Percentiles rank a stretch among this genome's conserved stretches.
Evolutionary conservation across 2,329 filamentous ascomycete species (phyloP).

Genomic region (Xylaria sp.): DNA sequence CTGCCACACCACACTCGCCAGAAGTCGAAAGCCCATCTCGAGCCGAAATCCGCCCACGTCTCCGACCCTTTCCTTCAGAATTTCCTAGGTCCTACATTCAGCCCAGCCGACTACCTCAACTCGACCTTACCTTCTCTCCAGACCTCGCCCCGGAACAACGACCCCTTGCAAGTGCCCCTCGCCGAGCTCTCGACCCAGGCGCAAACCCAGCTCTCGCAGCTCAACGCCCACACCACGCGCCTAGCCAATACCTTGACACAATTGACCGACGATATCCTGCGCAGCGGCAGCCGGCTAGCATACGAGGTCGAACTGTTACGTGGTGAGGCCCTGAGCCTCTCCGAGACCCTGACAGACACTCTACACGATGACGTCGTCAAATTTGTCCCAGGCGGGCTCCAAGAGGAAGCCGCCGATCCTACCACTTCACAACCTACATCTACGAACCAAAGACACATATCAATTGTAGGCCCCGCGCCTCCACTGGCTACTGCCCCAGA

Average conservation of each 20-base stretch:
- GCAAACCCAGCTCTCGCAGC: conserved; percentile 84
- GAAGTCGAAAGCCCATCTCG: conserved; percentile 51
- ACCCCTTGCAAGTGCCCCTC: conserved; percentile 64
- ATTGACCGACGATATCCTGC: conserved; percentile 92
- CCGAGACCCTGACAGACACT: conserved; percentile 78
- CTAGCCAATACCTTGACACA: conserved; percentile 84
- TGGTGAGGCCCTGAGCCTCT: conserved; percentile 85
- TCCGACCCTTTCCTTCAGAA: conserved; percentile 77
- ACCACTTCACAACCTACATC: conserved; percentile 31
- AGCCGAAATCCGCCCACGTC: conserved; percentile 69
- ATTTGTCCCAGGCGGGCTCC: conserved; percentile 70
- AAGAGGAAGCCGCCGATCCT: conserved; percentile 41
- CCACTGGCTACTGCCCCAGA: conserved; percentile 34
- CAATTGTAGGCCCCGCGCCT: conserved; percentile 35
- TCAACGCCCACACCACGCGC: conserved; percentile 87
- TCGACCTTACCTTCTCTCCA: conserved; percentile 75
- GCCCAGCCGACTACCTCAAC: conserved; percentile 88
- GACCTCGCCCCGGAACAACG: conserved; percentile 39
- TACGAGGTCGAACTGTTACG: conserved; percentile 94
- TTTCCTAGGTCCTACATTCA: conserved; percentile 81
- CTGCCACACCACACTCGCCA: conserved; percentile 56
- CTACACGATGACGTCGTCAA: conserved; percentile 76
- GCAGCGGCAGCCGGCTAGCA: conserved; percentile 85
- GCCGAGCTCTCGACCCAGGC: conserved; percentile 83
- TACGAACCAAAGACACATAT: conserved; percentile 40